Evolutionary conservation across 2,329 filamentous ascomycete species (phyloP), one percentile per base, ranked within the genome.

Genomic region (Pyrenophora graminea): DNA sequence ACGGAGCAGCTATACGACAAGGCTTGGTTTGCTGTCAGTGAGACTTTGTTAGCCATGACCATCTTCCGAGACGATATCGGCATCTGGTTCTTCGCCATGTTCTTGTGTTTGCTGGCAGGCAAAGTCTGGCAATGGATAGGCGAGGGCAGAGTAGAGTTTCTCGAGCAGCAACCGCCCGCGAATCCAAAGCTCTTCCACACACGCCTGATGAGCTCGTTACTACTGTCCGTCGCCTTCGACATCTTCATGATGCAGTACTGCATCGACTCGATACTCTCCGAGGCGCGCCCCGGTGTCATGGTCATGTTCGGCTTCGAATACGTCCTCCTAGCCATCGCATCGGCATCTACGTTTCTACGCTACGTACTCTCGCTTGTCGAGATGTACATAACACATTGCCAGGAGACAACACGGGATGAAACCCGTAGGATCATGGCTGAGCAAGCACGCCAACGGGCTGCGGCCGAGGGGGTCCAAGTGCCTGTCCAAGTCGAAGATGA

Each of bases 291-390:
- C 0, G 94, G 95, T 52, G 97, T 99, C 89, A 99, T 97, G 91
- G 91, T 99, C 57, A 97, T 99, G 91, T 99, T 99, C 68, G 85
- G 95, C 5, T 99, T 99, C 64, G 94, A 99, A 73, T 97, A 97
- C 69, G 92, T 93, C 32, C 86, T 99, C 37, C 77, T 97, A 53
- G 82, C 85, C 2, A 87, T 95, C 8, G 87, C 86, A 44, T 96
- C 93, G 1, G 79, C 85, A 45, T 91, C 93, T 40, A 96, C 91
- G 0, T 82, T 84, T 2, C 79, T 85, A 47, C 86, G 92, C 53
- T 99, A 99, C 73, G 73, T 83, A 17, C 82, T 97, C 43, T 89
- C 88, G 3, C 74, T 97, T 37, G 79, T 86, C 7, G 94, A 99
- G 72, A 84, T 89, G 39, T 82, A 82, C 40, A 87, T 97, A 44